Evolutionary conservation across 768 basidiomycete species (phyloP), one percentile per base, ranked within the genome.

Genomic region (Suillus spraguei): DNA sequence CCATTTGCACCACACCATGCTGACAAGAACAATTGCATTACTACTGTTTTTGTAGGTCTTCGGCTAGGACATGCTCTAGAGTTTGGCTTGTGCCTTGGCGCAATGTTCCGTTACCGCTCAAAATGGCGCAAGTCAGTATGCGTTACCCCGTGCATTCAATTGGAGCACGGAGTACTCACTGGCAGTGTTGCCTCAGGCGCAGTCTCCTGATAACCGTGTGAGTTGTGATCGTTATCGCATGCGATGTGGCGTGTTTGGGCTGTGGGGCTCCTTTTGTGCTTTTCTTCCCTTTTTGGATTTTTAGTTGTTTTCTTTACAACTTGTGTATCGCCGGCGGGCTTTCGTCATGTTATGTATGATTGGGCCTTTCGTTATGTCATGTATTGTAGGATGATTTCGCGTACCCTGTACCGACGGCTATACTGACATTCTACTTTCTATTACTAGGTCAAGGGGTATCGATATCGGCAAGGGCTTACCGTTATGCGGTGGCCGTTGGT

Each of bases 161-260:
- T 22, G 13, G 47, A 24, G 11, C 46, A 28, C 1, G 11, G 7
- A 9, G 20, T 42, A 9, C 17, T 44, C 35, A 36, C 9, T 36
- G 35, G 13, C 14, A 14, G 46, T 22, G n/a, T 65, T 69, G 65
- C 70, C 52, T 33, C 55, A 52, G 24, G 36, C 54, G 60, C 60
- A 64, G 72, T 72, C 65, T 66, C 66, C 56, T 75, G 72, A 73
- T 73, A 66, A 71, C 70, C 72, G 74, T 67, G 54, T 59, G n/a
- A 61, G 46, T 46, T 11, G n/a, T 24, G 32, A 6, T 6, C 52
- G 42, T 61, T 53, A 58, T 8, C 54, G 62, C 64, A 61, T 50
- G 62, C 16, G 63, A 11, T 61, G 47, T 56, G 54, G 54, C 54
- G 36, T 38, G 13, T 41, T 20, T 36, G 46, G 42, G 28, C 46